Evolutionary conservation across 1,284 basidiomycete species (phyloP), one percentile per base, ranked within the genome.

Genomic region (Gymnopus androsaceus): DNA sequence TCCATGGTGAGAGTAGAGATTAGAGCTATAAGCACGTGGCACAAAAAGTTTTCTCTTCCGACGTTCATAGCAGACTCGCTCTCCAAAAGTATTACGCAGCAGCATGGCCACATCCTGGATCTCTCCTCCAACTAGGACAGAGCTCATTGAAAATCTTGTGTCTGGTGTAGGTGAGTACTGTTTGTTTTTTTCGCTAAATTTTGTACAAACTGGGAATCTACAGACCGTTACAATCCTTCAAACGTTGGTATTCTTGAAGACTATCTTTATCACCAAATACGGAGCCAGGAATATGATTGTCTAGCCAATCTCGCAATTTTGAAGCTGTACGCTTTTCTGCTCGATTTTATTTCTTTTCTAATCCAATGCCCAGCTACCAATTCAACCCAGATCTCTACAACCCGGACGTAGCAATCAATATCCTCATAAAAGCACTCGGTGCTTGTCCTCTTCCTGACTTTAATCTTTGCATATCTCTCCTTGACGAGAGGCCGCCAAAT

Each of bases 381-480:
- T 98, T 98, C 78, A 98, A 98, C 77, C 87, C 92, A 17, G 86
- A 92, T 69, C 83, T 96, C 42, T 93, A 93, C 75, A 95, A 95
- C 75, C 87, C 93, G 7, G 93, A 95, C 66, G 90, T 95, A 19
- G 90, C 95, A 63, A 81, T 96, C 73, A 93, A 96, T 77, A 93
- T 98, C 70, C 90, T 98, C 67, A 82, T 95, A 72, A 97, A 98
- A 80, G 84, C 94, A 19, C 82, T 98, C 55, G 87, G 90, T 28
- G 82, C 86, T 2, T 80, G 85, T 33, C 90, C 93, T 37, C 85
- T 91, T 50, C 92, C 95, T 59, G 95, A 98, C 71, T 98, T 95
- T 76, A 91, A 90, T 69, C 90, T 98, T 58, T 96, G 93, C 69
- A 84, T 96, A 61, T 91, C 94, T 34, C 82, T 98, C 14, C 80